Conservation (phyloP, 257 asterid genomes). For the Paraleonurus japonicus region DNA sequence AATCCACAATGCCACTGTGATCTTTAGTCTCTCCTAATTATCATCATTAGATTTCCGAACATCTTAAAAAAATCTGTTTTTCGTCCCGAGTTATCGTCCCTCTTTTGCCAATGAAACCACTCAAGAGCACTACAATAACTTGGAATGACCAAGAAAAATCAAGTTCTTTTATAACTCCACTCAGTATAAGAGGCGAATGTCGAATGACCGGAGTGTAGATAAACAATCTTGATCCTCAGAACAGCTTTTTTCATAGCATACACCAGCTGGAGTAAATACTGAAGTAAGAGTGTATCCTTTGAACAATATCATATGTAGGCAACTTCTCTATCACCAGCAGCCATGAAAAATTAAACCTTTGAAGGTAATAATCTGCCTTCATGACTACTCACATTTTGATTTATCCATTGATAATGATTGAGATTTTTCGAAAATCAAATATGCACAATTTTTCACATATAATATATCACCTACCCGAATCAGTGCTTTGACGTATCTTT, state of each 20-base stretch:
- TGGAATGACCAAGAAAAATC: neutral
- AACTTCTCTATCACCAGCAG: neutral
- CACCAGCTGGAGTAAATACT: neutral
- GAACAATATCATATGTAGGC: neutral
- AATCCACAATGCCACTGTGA: slow-evolving; percentile 4
- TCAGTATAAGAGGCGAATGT: neutral
- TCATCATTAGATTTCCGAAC: neutral
- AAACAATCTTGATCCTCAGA: neutral
- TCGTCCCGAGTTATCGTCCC: neutral
- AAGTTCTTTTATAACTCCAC: neutral
- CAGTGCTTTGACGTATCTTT: neutral
- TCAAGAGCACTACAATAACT: neutral
- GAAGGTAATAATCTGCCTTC: neutral
- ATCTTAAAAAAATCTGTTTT: neutral
- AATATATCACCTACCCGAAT: neutral
- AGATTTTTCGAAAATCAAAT: neutral
- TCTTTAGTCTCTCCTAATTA: neutral
- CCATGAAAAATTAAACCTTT: neutral
- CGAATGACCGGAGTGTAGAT: neutral
- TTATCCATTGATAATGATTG: neutral
- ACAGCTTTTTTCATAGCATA: neutral
- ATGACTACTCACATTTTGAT: neutral
- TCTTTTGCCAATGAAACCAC: neutral
- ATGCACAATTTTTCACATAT: neutral
- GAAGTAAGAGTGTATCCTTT: neutral